Conservation (phyloP, 2,329 filamentous ascomycete species). For the Botrytis hyacinthi region DNA sequence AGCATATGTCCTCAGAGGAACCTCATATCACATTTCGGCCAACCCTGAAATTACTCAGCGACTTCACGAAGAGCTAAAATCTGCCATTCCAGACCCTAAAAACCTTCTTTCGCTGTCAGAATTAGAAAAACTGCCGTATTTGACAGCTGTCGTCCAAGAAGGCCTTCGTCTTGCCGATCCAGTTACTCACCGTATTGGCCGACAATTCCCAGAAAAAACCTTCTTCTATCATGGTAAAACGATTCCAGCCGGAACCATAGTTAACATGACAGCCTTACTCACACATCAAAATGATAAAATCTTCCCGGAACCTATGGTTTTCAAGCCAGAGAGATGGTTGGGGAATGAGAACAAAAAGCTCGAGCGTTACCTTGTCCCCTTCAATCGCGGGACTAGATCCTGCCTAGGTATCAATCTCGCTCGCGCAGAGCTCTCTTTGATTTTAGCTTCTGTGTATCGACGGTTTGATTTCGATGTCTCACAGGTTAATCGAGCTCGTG, state of each 20-base stretch:
- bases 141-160: constrained; percentile 37
- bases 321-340: constrained; percentile 43
- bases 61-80: constrained; percentile 39
- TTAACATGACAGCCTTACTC: constrained; percentile 42
- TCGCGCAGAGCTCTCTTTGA: constrained; percentile 36
- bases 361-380: constrained; percentile 33
- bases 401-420: constrained; percentile 37
- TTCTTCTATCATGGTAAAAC: background rate
- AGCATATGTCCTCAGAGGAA: constrained; percentile 36
- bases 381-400: constrained; percentile 32
- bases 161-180: constrained; percentile 27
- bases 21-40: constrained; percentile 40
- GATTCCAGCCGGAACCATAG: constrained; percentile 38
- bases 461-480: constrained; percentile 12
- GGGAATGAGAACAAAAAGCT: constrained; percentile 32
- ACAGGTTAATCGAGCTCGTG: background rate
- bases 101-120: background rate
- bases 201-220: constrained; percentile 2
- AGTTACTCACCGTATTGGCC: constrained; percentile 1
- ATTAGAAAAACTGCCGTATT: constrained; percentile 32
- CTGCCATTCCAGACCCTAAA: constrained; percentile 12
- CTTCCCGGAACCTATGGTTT: constrained; percentile 32
- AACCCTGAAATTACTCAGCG: constrained; percentile 33
- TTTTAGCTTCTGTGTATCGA: constrained; percentile 25
- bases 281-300: constrained; percentile 38